Percentiles rank a stretch among this genome's conserved stretches.
These are phyloP conservation scores for Exutisphaerella laricina DNA, from an alignment of 2,329 filamentous ascomycete species.

Conservation along the genomic window DNA sequence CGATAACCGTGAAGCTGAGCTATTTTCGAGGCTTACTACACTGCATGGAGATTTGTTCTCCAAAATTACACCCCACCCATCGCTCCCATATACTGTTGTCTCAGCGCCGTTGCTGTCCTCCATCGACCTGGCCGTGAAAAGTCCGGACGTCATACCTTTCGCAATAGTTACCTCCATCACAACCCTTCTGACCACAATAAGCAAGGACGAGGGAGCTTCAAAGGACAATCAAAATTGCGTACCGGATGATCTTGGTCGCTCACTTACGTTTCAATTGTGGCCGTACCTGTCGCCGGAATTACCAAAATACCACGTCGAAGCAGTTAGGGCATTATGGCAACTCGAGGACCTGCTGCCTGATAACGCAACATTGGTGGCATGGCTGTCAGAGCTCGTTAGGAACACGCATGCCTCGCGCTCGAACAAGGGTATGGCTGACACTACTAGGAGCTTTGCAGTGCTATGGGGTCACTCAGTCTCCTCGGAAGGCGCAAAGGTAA, in stretches of 20 bases:
- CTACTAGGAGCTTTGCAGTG: constrained; percentile 64
- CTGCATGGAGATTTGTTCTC: not conserved
- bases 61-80: not conserved
- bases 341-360: constrained; percentile 52
- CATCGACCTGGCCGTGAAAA: not conserved
- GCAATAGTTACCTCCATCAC: constrained; percentile 21
- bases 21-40: constrained; percentile 1
- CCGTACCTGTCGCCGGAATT: constrained; percentile 70
- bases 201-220: constrained; percentile 48
- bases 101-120: constrained; percentile 7
- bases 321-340: constrained; percentile 79
- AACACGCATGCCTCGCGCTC: not conserved
- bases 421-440: constrained; percentile 47
- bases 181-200: constrained; percentile 13
- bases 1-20: not conserved
- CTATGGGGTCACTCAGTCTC: constrained; percentile 71
- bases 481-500: constrained; percentile 18
- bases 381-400: constrained; percentile 14
- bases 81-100: not conserved
- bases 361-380: constrained; percentile 18
- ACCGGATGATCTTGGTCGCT: constrained; percentile 32
- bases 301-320: constrained; percentile 92
- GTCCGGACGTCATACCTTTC: constrained; percentile 13
- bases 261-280: constrained; percentile 72
- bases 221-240: constrained; percentile 45